phyloP scores from a whole-genome alignment of 768 basidiomycete genomes.

The Lentinula edodes region DNA sequence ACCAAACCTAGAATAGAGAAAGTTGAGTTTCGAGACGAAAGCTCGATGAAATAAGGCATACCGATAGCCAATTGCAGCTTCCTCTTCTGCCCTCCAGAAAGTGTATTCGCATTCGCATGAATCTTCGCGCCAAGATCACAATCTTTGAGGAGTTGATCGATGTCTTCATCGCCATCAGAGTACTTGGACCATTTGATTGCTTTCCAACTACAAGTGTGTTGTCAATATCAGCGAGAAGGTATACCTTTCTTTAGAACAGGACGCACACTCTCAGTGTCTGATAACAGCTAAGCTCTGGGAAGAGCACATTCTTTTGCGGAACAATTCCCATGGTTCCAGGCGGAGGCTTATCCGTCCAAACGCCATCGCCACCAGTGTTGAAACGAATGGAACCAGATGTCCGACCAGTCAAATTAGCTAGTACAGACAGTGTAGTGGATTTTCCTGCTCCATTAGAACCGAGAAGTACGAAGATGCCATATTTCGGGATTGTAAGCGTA shows the following conservation, averaged over 20 bases:
- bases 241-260: neutral
- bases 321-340: conserved; percentile 72
- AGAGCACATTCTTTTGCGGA: conserved; percentile 80
- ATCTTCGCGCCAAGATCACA: conserved; percentile 74
- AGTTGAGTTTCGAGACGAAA: neutral
- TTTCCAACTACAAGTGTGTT: conserved; percentile 35
- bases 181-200: conserved; percentile 61
- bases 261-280: conserved; percentile 56
- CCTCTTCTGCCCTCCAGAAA: conserved; percentile 79
- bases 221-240: neutral
- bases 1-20: conserved; percentile 40
- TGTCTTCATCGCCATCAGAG: conserved; percentile 45
- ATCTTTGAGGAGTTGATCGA: conserved; percentile 58
- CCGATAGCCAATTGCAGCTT: conserved; percentile 75
- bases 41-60: neutral
- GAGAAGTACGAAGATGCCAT: conserved; percentile 71
- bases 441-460: conserved; percentile 82
- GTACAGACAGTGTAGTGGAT: conserved; percentile 63
- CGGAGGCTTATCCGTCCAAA: conserved; percentile 46
- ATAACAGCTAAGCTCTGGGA: conserved; percentile 67
- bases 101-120: conserved; percentile 54
- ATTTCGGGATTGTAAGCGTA: conserved; percentile 62
- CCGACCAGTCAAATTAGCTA: conserved; percentile 56
- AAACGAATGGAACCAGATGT: conserved; percentile 53
- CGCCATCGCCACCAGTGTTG: conserved; percentile 24